phyloP scores from a whole-genome alignment of 1,284 basidiomycete genomes.

The Heterobasidion parviporum region DNA sequence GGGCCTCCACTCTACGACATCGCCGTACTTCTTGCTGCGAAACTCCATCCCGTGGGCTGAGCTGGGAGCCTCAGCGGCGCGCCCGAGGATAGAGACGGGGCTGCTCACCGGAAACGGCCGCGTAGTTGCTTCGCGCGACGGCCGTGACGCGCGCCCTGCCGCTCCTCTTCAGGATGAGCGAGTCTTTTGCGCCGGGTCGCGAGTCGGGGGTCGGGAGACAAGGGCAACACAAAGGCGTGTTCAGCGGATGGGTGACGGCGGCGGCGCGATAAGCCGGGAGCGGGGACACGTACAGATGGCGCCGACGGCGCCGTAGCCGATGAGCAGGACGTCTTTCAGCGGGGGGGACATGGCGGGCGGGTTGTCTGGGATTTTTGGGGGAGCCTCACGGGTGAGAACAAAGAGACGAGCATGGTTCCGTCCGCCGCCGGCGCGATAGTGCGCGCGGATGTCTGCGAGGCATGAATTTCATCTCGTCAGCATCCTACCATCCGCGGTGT shows the following conservation, averaged over 20 bases:
- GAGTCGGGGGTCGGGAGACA: background rate
- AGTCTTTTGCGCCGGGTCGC: slow-evolving; percentile 30
- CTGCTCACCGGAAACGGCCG: slow-evolving; percentile 39
- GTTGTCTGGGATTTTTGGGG: background rate
- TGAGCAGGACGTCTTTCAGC: slow-evolving; percentile 42
- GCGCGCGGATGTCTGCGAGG: too few relatives aligned
- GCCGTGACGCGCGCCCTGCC: slow-evolving; percentile 63
- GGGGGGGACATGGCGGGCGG: background rate
- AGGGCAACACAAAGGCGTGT: background rate
- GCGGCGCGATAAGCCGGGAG: too few relatives aligned
- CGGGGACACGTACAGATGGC: slow-evolving; percentile 36
- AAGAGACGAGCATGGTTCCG: background rate
- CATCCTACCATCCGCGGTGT: too few relatives aligned
- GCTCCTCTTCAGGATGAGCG: slow-evolving; percentile 53
- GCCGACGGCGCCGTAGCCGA: slow-evolving; percentile 52
- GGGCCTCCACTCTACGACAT: slow-evolving; percentile 52
- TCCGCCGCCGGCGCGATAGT: too few relatives aligned
- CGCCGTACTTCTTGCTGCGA: slow-evolving; percentile 51
- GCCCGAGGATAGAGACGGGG: background rate
- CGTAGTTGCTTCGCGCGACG: slow-evolving; percentile 69
- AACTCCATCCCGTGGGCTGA: slow-evolving; percentile 47
- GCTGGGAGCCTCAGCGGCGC: background rate
- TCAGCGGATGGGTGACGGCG: background rate
- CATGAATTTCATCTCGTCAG: too few relatives aligned
- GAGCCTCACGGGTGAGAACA: background rate